Conservation (phyloP, 2,329 filamentous ascomycete genomes). For the Cercospora brassicicola region DNA sequence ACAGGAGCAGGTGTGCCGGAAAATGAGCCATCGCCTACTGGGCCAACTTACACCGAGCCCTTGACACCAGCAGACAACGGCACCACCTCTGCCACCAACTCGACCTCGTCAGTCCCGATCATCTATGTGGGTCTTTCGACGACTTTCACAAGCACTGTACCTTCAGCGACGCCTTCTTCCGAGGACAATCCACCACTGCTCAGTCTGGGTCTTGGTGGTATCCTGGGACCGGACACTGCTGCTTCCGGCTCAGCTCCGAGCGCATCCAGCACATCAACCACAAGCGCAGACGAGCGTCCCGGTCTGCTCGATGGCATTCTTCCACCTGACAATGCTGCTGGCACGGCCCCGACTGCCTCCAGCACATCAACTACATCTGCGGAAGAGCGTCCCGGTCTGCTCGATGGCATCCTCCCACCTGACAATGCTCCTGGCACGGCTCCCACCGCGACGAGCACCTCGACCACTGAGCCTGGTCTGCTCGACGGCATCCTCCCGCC, state of each 20-base stretch:
- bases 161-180: constrained; percentile 5
- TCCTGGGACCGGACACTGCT: constrained; percentile 1
- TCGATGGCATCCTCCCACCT: constrained; percentile 7
- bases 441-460: background rate
- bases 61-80: constrained; percentile 1
- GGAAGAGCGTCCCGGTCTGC: background rate
- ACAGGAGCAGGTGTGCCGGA: constrained; percentile 11
- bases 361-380: background rate
- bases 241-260: background rate
- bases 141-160: constrained; percentile 8
- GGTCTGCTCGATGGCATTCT: background rate
- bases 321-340: constrained; percentile 1
- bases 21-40: background rate
- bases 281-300: background rate
- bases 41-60: background rate
- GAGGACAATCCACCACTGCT: background rate
- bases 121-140: constrained; percentile 37
- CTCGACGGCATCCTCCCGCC: constrained; percentile 10
- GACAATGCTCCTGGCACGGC: background rate
- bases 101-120: constrained; percentile 21
- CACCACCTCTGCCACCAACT: constrained; percentile 12
- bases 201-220: constrained; percentile 1
- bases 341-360: background rate
- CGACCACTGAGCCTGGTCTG: background rate
- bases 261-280: background rate